Base-by-base conservation (phyloP, 2,329 filamentous ascomycete genomes). In the Uncinocarpus reesii region DNA sequence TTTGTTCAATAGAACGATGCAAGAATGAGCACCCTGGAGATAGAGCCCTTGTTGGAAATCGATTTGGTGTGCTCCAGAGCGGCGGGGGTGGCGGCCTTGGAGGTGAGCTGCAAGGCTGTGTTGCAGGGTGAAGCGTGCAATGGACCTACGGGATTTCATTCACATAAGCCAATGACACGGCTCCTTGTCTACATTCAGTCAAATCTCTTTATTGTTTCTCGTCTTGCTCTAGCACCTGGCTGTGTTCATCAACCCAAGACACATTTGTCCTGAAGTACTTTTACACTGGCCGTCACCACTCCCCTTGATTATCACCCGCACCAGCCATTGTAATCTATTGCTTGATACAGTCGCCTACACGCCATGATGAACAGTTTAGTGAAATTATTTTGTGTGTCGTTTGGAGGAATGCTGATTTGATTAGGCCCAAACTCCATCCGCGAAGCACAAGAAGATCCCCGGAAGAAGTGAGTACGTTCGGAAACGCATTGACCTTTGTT, bases 11-110 rank as follows among this genome's bases (percentile, higher is more conserved):
- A 81, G 79, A 77, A 51, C 67, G 62, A 43, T 83, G 80, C 65
- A 76, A 68, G 54, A 73, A 72, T 60, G 77, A 81, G 48, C 80
- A 83, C 65, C 76, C 77, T 18, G 65, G 69, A n/a, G 62, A 45
- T 46, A 60, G 60, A 32, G 43, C 18, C 13, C 18, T 35, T 26
- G 41, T 11, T 42, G 31, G 28, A 21, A 52, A 51, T 55, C 75
- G 80, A 15, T 86, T 83, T 55, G 74, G 74, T 48, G 70, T 72
- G 16, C 60, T 80, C 55, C 56, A 63, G 26, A 63, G 61, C 49
- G 53, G 53, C 26, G 38, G 47, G 38, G 45, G 38, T n/a, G 40
- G 52, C 23, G 54, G 49, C n/a, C 47, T 48, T 40, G 56, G 60
- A 44, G 53, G 56, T 52, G 28, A 31, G 31, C n/a, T n/a, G 7